Evolutionary conservation across 306 rosid species (phyloP), one percentile per base, ranked within the genome.

Genomic region (Cicer judaicum): DNA sequence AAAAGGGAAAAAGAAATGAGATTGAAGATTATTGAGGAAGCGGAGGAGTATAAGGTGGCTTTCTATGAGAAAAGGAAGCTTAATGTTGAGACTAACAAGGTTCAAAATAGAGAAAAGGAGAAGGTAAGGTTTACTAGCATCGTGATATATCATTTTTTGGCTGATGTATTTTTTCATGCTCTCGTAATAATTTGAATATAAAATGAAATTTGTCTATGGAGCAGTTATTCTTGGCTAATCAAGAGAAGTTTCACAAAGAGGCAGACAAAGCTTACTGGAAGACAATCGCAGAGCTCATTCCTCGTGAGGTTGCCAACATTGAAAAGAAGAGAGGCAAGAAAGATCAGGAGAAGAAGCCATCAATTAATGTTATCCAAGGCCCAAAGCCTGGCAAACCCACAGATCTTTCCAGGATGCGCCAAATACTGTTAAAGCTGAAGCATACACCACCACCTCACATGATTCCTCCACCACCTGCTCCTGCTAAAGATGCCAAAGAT

Each of bases 351-450:
- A 95, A 95, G 87, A 92, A 92, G 81, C 96, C 98, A 52, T 90
- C 96, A 1, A 88, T 95, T 84, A 79, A 88, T 0, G 93, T 95
- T 61, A 16, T 95, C 79, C 99, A 95, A 83, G 99, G 99, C 73
- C 99, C 99, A 0, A 92, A 95, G 87, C 99, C 99, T 1, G 99
- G 99, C 70, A 95, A 92, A 78, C 99, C 97, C 73, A 95, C 99
- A 0, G 99, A 95, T 80, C 99, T 95, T 49, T 85, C 92, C 38
- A 86, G 99, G 81, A 80, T 95, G 93, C 90, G 98, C 56, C 99
- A 90, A 13, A 84, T 95, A 63, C 89, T 90, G 47, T 83, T 92
- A 87, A 95, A 89, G 90, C 88, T 95, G 85, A 95, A 95, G 88
- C 99, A 95, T 50, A 85, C 96, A 55, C 97, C 99, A 63, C 99